phyloP scores from a whole-genome alignment of 805 yeast genomes.

The Grigorovia transvaalensis region DNA sequence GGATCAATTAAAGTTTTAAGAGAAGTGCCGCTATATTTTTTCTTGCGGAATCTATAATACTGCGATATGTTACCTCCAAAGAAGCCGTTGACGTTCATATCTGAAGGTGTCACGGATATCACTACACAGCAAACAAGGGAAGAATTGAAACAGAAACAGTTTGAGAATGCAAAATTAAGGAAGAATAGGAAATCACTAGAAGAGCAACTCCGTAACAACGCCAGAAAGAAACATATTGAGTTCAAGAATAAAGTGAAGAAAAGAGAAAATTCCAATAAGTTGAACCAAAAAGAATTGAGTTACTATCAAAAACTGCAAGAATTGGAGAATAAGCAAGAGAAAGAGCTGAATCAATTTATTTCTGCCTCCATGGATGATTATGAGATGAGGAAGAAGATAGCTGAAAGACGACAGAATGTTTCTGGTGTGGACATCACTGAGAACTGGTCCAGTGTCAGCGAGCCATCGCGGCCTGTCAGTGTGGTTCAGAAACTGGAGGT shows the following conservation, averaged over 20 bases:
- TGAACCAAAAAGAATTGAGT: slow-evolving; percentile 17
- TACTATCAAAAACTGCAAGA: slow-evolving; percentile 9
- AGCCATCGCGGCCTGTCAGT: neutral
- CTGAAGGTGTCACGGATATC: slow-evolving; percentile 23
- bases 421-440: neutral
- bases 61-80: slow-evolving; percentile 1
- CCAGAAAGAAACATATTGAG: slow-evolving; percentile 20
- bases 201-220: slow-evolving; percentile 22
- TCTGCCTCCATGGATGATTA: slow-evolving; percentile 1
- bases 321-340: slow-evolving; percentile 3
- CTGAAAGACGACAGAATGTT: neutral
- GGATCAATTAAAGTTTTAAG: too few relatives aligned
- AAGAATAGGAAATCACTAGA: slow-evolving; percentile 21
- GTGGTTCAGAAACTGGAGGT: neutral
- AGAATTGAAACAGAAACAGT: slow-evolving; percentile 12
- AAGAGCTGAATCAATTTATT: slow-evolving; percentile 5
- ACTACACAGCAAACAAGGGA: slow-evolving; percentile 16
- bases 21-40: too few relatives aligned
- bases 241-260: slow-evolving; percentile 16
- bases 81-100: slow-evolving; percentile 15
- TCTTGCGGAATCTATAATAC: too few relatives aligned
- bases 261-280: slow-evolving; percentile 22
- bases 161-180: slow-evolving; percentile 15
- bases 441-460: neutral
- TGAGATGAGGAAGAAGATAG: slow-evolving; percentile 3